These are phyloP conservation scores for Physaria fendleri DNA, from an alignment of 345 rosid species.

Conservation along the genomic window DNA sequence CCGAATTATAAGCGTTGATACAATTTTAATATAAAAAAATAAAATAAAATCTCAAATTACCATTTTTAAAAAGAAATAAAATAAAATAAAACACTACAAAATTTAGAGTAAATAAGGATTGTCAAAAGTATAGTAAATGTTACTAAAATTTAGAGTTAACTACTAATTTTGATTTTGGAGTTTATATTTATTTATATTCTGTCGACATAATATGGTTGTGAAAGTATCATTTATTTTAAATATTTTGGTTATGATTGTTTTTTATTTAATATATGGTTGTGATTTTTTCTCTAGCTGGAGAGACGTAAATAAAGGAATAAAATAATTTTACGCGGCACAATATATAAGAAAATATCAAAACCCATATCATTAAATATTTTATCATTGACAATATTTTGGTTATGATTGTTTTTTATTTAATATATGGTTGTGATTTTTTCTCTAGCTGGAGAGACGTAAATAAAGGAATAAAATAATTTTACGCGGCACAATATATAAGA, in stretches of 20 bases:
- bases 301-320: neutral
- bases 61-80: neutral
- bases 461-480: neutral
- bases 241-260: neutral
- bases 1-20: neutral
- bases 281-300: neutral
- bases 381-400: neutral
- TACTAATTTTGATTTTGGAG: too few relatives aligned
- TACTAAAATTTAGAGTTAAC: too few relatives aligned
- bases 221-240: neutral
- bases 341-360: slow-evolving; percentile 1
- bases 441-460: neutral
- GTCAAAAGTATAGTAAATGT: neutral
- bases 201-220: neutral
- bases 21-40: neutral
- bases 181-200: neutral
- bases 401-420: neutral
- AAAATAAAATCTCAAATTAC: neutral
- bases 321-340: neutral
- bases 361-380: neutral
- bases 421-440: too few relatives aligned
- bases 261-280: too few relatives aligned
- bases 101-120: neutral
- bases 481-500: slow-evolving; percentile 1
- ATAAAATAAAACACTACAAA: neutral